Base-by-base conservation (phyloP, 805 yeast species). In the Nakazawaea populi region DNA sequence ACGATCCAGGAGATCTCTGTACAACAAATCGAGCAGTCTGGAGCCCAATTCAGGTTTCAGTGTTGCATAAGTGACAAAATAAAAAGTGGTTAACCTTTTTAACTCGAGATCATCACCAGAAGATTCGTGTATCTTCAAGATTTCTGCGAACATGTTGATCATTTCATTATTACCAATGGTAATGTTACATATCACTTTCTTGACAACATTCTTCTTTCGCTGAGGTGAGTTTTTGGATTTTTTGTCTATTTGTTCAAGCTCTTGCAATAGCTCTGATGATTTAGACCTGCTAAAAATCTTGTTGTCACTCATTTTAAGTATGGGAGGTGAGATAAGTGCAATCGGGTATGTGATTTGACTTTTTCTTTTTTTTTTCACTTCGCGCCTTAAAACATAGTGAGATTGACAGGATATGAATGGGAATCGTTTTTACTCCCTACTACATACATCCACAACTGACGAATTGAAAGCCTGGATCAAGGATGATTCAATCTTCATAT, bases 91-190 rank as follows among this genome's bases (percentile, higher is more conserved):
- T 70, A 89, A 73, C 54, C 85, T 77, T 60, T 87, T 80, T 48
- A 85, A 72, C 56, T 87, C 95, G 32, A 82, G 52, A 66, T 89
- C 96, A 56, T 76, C 76, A 57, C 64, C 54, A 60, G 58, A 31
- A 51, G 58, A 64, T 44, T 72, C 71, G 60, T 86, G 69, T n/a
- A 83, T 66, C 36, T 64, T 61, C 6, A 80, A 53, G 6, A 89
- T 76, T 47, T 88, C 95, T 1, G 83, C 82, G 60, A 84, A 78
- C 49, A 92, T 63, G 18, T 69, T 64, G 9, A 81, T 73, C 79
- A 90, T 80, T 61, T 92, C 97, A 51, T 76, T 76, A 64, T 88
- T 89, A 46, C 90, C 89, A 67, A 89, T 74, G 5, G 95, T 85
- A 66, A 89, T 76, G 65, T 90, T 91, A 42, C 96, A 92, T 6